Percentiles rank a stretch among this genome's conserved stretches.
phyloP scores from a whole-genome alignment of 495 filamentous ascomycete genomes.

The Bombardia bombarda region DNA sequence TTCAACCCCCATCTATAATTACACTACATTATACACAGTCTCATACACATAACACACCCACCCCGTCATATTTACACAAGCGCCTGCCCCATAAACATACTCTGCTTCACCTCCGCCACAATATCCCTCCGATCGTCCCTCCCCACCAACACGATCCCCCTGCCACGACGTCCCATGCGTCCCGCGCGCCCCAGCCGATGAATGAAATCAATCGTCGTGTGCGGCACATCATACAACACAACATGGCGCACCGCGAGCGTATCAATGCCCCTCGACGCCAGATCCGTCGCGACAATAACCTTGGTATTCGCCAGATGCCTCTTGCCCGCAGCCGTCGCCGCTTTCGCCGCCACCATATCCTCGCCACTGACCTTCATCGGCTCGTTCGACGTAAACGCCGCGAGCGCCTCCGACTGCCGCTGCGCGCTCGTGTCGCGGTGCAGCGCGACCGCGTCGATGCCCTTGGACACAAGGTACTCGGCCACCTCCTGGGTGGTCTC shows the following conservation, averaged over 20 bases:
- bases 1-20: too few relatives aligned
- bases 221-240: slow-evolving; percentile 89
- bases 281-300: slow-evolving; percentile 88
- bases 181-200: slow-evolving; percentile 87
- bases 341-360: slow-evolving; percentile 4
- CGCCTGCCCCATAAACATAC: slow-evolving; percentile 86
- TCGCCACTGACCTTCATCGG: slow-evolving; percentile 28
- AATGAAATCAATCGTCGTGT: slow-evolving; percentile 94
- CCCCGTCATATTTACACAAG: slow-evolving; percentile 33
- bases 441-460: slow-evolving; percentile 77
- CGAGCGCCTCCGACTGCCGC: slow-evolving; percentile 65
- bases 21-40: too few relatives aligned
- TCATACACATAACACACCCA: too few relatives aligned
- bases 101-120: slow-evolving; percentile 85
- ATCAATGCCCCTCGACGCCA: slow-evolving; percentile 88
- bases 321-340: slow-evolving; percentile 15
- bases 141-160: slow-evolving; percentile 84
- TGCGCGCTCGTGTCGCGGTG: slow-evolving; percentile 70
- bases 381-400: slow-evolving; percentile 59
- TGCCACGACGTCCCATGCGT: slow-evolving; percentile 83
- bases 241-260: slow-evolving; percentile 88
- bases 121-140: slow-evolving; percentile 84
- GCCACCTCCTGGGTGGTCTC: slow-evolving; percentile 78
- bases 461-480: slow-evolving; percentile 70
- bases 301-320: slow-evolving; percentile 56